Evolutionary conservation across 75 land plant genomes (phyloP).

Genomic region (Pinus tabuliformis): DNA sequence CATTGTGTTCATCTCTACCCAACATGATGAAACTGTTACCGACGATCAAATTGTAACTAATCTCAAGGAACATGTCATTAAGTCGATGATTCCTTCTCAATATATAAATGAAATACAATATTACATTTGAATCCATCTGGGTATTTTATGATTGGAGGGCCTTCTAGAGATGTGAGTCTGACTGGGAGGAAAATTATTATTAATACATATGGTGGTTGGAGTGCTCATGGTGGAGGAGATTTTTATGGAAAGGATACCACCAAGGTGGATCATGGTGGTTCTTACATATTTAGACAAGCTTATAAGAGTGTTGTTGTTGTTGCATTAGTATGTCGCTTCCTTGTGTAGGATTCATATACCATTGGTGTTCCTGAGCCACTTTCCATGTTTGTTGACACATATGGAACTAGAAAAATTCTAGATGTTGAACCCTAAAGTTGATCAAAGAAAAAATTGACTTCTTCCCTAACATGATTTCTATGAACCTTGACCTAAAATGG

Average conservation of each 20-base stretch:
- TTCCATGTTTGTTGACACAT: slow-evolving; percentile 29
- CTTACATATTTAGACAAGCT: slow-evolving; percentile 43
- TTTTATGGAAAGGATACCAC: slow-evolving; percentile 39
- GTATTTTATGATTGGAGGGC: slow-evolving; percentile 65
- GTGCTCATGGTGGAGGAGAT: slow-evolving; percentile 25
- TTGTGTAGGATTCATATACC: slow-evolving; percentile 40
- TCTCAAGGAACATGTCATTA: slow-evolving; percentile 58
- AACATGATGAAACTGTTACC: slow-evolving; percentile 73
- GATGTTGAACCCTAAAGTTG: slow-evolving; percentile 50
- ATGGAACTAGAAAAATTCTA: slow-evolving; percentile 37
- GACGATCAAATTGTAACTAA: slow-evolving; percentile 60
- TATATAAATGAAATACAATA: slow-evolving; percentile 61
- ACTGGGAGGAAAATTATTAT: slow-evolving; percentile 57
- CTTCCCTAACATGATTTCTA: slow-evolving; percentile 66
- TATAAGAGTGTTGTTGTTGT: slow-evolving; percentile 70
- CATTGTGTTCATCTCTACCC: slow-evolving; percentile 71
- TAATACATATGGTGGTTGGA: slow-evolving; percentile 37
- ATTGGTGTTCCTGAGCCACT: slow-evolving; percentile 34
- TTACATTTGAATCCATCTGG: slow-evolving; percentile 71
- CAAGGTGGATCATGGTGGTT: slow-evolving; percentile 60
- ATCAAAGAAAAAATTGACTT: slow-evolving; percentile 72
- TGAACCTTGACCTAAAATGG: slow-evolving; percentile 55
- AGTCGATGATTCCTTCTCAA: slow-evolving; percentile 51
- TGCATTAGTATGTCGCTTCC: slow-evolving; percentile 38
- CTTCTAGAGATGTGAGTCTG: slow-evolving; percentile 68